Evolutionary conservation across 495 filamentous ascomycete species (phyloP).

Genomic region (Lasiosphaeria ovina): DNA sequence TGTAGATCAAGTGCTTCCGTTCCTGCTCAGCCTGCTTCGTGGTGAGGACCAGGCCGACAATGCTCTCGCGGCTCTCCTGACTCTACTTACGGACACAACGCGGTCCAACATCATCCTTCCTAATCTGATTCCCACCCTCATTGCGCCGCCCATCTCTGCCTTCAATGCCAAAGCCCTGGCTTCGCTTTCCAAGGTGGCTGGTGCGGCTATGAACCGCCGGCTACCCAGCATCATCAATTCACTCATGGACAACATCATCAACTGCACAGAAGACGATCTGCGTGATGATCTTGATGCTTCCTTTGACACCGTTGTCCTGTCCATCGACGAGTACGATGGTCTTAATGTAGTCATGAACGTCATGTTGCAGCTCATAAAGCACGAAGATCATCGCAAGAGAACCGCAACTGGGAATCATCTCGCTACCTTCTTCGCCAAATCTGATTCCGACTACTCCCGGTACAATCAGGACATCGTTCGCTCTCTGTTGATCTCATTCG

Average conservation of each 20-base stretch:
- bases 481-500: conserved; percentile 83
- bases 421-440: conserved; percentile 79
- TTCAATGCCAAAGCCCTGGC: conserved; percentile 95
- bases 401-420: conserved; percentile 75
- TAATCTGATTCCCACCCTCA: conserved; percentile 89
- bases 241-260: conserved; percentile 87
- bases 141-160: conserved; percentile 81
- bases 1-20: conserved; percentile 90
- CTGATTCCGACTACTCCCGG: conserved; percentile 83
- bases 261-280: conserved; percentile 73
- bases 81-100: conserved; percentile 87
- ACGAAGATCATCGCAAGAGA: conserved; percentile 85
- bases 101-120: conserved; percentile 95
- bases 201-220: conserved; percentile 81
- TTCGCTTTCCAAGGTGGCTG: conserved; percentile 86
- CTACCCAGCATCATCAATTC: conserved; percentile 86
- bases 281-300: conserved; percentile 68
- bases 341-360: conserved; percentile 93
- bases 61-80: conserved; percentile 86
- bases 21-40: conserved; percentile 82
- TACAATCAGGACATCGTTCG: conserved; percentile 95
- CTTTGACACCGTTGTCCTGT: conserved; percentile 84
- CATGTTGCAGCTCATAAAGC: conserved; percentile 80
- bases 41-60: conserved; percentile 86
- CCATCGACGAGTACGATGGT: conserved; percentile 94